Evolutionary conservation across 192 early-diverging fungal species (phyloP).

Genomic region (Chytriomyces confervae): DNA sequence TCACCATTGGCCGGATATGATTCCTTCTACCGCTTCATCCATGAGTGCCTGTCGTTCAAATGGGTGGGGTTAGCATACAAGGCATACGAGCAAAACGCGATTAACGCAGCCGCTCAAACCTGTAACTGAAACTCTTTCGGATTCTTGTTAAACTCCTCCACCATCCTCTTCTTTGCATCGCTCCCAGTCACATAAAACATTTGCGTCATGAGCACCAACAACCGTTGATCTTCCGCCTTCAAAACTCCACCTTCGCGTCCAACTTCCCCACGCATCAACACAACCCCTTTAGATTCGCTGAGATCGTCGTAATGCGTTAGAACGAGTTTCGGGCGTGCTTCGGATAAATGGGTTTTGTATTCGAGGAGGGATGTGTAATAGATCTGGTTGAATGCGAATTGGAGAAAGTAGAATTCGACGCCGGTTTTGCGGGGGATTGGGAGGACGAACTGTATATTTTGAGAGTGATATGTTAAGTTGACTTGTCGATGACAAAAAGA

Average conservation of each 20-base stretch:
- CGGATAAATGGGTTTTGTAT: conserved; percentile 82
- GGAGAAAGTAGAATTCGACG: conserved; percentile 85
- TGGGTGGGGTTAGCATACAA: too few relatives aligned
- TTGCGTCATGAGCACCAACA: conserved; percentile 79
- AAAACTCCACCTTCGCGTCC: conserved; percentile 57
- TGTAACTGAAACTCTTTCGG: conserved; percentile 76
- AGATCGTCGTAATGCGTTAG: conserved; percentile 90
- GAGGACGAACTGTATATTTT: conserved; percentile 73
- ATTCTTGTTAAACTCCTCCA: conserved; percentile 80
- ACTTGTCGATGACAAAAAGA: neutral
- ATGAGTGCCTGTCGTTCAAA: neutral
- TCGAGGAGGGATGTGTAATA: conserved; percentile 82
- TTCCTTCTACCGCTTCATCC: conserved; percentile 5
- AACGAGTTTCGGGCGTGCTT: conserved; percentile 81
- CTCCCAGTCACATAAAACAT: conserved; percentile 86
- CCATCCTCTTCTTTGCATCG: conserved; percentile 62
- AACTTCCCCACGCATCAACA: conserved; percentile 88
- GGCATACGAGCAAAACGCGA: neutral
- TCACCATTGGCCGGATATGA: neutral
- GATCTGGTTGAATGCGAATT: conserved; percentile 83
- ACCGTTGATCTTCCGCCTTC: conserved; percentile 72
- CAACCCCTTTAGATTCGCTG: conserved; percentile 76
- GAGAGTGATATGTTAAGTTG: too few relatives aligned
- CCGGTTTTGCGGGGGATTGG: conserved; percentile 81
- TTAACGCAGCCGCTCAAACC: neutral